A percentile compares a stretch with the other conserved stretches of the same genome.
phyloP scores from a whole-genome alignment of 345 rosid species.

The Corchorus olitorius region DNA sequence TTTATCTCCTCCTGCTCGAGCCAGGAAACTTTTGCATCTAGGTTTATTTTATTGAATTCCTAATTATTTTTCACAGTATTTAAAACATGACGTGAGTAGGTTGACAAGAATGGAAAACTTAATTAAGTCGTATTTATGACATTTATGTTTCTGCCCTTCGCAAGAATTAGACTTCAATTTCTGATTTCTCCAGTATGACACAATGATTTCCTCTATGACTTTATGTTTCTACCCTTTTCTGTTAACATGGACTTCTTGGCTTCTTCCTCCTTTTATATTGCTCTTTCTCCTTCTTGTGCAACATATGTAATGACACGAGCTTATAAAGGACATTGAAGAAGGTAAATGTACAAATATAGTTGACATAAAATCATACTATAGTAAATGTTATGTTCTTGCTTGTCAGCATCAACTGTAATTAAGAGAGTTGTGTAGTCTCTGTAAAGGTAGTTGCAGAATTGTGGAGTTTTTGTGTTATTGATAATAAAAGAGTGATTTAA shows the following conservation, averaged over 20 bases:
- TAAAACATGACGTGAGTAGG: slow-evolving; percentile 11
- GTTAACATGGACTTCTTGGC: background rate
- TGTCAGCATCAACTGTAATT: background rate
- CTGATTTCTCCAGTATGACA: background rate
- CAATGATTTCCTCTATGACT: background rate
- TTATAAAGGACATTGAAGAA: background rate
- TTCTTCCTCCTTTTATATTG: background rate
- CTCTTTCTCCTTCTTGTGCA: background rate
- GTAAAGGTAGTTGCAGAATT: background rate
- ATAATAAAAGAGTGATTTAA: background rate
- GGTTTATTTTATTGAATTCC: background rate
- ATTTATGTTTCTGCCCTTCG: background rate
- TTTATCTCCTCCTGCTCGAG: background rate
- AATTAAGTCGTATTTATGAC: background rate
- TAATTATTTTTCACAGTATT: background rate
- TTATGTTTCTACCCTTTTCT: background rate
- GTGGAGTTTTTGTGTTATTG: background rate
- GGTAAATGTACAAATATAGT: background rate
- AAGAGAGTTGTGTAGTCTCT: slow-evolving; percentile 5
- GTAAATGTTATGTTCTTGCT: background rate
- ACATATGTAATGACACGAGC: background rate
- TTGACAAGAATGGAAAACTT: background rate
- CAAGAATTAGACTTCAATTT: slow-evolving; percentile 4
- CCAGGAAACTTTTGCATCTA: background rate
- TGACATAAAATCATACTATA: background rate